Evolutionary conservation across 2,329 filamentous ascomycete species (phyloP).

Genomic region (Ophiostoma sp.): DNA sequence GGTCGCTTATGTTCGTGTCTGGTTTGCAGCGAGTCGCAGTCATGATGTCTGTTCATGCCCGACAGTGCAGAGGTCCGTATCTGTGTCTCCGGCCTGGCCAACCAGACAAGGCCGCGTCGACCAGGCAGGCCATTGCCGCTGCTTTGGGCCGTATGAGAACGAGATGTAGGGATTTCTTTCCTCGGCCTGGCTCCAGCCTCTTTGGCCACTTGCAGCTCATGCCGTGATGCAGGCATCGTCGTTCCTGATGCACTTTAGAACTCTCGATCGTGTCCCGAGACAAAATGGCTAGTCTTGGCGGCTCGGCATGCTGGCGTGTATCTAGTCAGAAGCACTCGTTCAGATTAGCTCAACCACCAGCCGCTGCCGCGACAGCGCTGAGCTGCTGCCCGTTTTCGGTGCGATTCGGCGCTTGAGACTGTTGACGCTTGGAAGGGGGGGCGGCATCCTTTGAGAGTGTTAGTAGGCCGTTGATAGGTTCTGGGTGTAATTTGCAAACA

Average conservation of each 20-base stretch:
- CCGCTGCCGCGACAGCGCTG: conserved; percentile 17
- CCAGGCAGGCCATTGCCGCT: too few relatives aligned
- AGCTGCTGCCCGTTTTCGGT: conserved; percentile 30
- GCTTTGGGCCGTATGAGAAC: not conserved
- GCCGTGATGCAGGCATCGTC: not conserved
- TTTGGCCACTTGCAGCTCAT: not conserved
- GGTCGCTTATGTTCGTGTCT: not conserved
- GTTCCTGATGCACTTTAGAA: not conserved
- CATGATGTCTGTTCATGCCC: not conserved
- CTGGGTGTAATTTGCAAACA: not conserved
- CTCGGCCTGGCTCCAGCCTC: not conserved
- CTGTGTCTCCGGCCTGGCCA: not conserved
- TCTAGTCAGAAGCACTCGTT: not conserved
- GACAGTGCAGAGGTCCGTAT: not conserved
- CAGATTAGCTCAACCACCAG: conserved; percentile 21
- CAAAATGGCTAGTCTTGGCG: not conserved
- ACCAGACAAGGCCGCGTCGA: not conserved
- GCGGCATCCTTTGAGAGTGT: conserved; percentile 33
- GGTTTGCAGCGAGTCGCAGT: not conserved
- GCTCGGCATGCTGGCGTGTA: not conserved
- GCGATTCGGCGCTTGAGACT: conserved; percentile 23
- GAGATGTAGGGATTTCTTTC: not conserved
- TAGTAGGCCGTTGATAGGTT: not conserved
- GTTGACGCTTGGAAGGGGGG: conserved; percentile 35
- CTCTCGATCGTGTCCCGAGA: not conserved